These are phyloP conservation scores for Aquanectria penicillioides DNA, from an alignment of 2,329 filamentous ascomycete species.

Conservation along the genomic window DNA sequence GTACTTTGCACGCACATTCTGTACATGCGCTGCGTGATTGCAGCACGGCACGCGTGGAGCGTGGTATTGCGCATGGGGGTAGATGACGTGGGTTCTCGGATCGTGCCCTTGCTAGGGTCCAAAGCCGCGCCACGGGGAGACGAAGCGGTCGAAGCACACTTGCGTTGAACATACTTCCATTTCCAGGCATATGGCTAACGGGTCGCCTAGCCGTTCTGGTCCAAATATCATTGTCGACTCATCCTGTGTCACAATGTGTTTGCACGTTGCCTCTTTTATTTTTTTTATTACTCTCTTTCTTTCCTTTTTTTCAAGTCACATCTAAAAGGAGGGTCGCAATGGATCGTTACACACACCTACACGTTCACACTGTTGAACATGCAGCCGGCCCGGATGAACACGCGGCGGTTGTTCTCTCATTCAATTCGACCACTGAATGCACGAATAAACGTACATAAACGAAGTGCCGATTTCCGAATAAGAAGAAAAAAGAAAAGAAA, in stretches of 20 bases:
- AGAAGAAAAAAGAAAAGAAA: no score
- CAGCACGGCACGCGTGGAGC: conserved; percentile 2
- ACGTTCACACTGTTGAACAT: neutral
- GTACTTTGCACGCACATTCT: no score
- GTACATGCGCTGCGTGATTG: neutral
- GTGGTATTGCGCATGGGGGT: conserved; percentile 2
- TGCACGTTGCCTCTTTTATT: neutral
- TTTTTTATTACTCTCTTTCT: no score
- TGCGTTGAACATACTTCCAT: neutral
- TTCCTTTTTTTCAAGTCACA: no score
- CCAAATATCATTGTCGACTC: neutral
- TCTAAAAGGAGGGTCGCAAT: neutral
- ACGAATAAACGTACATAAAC: neutral
- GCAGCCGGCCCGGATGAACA: neutral
- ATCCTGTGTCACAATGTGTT: neutral
- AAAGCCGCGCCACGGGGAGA: neutral
- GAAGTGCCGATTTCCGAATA: conserved; percentile 5
- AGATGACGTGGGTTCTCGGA: conserved; percentile 13
- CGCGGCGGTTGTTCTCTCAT: neutral
- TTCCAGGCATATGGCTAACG: neutral
- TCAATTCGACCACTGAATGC: neutral
- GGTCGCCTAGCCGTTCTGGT: conserved; percentile 1
- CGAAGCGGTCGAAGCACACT: neutral
- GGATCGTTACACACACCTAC: neutral
- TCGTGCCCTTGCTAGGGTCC: conserved; percentile 1